phyloP scores from a whole-genome alignment of 768 basidiomycete species.

The Tylopilus balloui region DNA sequence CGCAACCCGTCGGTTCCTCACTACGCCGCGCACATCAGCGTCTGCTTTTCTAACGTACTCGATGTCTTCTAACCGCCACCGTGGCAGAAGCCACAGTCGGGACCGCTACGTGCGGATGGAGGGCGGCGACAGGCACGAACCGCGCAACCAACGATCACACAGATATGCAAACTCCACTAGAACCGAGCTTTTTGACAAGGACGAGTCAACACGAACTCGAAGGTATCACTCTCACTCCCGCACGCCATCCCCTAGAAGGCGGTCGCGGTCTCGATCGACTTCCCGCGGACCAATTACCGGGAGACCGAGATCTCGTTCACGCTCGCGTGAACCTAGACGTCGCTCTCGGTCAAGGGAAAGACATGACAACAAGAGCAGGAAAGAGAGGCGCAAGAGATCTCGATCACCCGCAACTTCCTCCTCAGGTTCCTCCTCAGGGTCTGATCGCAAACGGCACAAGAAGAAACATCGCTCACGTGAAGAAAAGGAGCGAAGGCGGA shows the following conservation, averaged over 20 bases:
- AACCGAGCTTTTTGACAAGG: slow-evolving; percentile 7
- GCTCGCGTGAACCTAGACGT: slow-evolving; percentile 25
- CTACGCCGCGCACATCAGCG: no score
- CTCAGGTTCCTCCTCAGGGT: slow-evolving; percentile 32
- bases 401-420: slow-evolving; percentile 40
- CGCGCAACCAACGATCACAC: slow-evolving; percentile 17
- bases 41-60: no score
- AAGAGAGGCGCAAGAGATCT: slow-evolving; percentile 31
- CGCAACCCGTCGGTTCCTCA: no score
- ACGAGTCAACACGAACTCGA: slow-evolving; percentile 2
- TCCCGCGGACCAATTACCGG: slow-evolving; percentile 16
- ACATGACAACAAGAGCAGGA: slow-evolving; percentile 18
- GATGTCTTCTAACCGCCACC: slow-evolving; percentile 24
- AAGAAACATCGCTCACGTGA: slow-evolving; percentile 43
- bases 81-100: slow-evolving; percentile 22
- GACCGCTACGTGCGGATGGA: slow-evolving; percentile 14
- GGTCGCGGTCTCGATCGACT: slow-evolving; percentile 26
- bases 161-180: slow-evolving; percentile 13
- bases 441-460: slow-evolving; percentile 37
- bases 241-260: slow-evolving; percentile 17
- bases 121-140: slow-evolving; percentile 15
- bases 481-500: slow-evolving; percentile 51
- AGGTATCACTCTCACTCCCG: slow-evolving; percentile 22
- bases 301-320: slow-evolving; percentile 20
- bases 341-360: slow-evolving; percentile 36